A percentile compares a stretch with the other conserved stretches of the same genome.
Evolutionary conservation across 2,329 filamentous ascomycete genomes (phyloP).

Genomic region (Elsinoe arachidis): DNA sequence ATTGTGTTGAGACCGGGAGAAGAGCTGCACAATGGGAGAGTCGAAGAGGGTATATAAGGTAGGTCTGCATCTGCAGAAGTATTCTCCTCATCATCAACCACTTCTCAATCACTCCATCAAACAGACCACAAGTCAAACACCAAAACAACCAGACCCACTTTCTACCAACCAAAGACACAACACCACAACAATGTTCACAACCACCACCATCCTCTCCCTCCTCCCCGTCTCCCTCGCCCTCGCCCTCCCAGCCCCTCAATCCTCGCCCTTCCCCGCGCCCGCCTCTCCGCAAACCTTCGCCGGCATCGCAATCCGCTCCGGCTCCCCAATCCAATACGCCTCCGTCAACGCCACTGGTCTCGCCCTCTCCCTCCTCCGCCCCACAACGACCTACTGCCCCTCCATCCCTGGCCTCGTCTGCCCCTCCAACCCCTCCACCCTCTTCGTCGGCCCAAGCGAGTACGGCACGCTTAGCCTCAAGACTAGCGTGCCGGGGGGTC

Average conservation of each 20-base stretch:
- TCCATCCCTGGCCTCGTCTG: background rate
- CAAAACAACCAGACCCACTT: background rate
- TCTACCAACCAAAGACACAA: background rate
- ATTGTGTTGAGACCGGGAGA: background rate
- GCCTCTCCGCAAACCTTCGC: constrained; percentile 15
- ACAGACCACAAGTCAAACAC: background rate
- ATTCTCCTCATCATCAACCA: background rate
- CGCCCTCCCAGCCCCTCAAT: constrained; percentile 13
- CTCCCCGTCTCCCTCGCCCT: constrained; percentile 3
- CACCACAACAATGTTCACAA: background rate
- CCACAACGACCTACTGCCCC: constrained; percentile 13
- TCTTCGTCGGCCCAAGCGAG: constrained; percentile 16
- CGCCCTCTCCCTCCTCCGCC: constrained; percentile 13
- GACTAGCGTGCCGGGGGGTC: constrained; percentile 14
- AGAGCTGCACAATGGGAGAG: background rate
- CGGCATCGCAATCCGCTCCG: constrained; percentile 19
- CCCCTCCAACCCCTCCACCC: constrained; percentile 14
- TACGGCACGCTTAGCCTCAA: constrained; percentile 14
- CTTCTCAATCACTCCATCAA: background rate
- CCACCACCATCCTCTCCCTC: constrained; percentile 1
- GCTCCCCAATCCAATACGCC: constrained; percentile 17
- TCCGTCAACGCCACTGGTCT: constrained; percentile 16
- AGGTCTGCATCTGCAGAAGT: background rate
- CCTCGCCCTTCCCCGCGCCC: constrained; percentile 10
- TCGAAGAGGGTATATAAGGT: background rate